phyloP scores from a whole-genome alignment of 176 grass and related monocot species.

The Aegilops sharonensis region DNA sequence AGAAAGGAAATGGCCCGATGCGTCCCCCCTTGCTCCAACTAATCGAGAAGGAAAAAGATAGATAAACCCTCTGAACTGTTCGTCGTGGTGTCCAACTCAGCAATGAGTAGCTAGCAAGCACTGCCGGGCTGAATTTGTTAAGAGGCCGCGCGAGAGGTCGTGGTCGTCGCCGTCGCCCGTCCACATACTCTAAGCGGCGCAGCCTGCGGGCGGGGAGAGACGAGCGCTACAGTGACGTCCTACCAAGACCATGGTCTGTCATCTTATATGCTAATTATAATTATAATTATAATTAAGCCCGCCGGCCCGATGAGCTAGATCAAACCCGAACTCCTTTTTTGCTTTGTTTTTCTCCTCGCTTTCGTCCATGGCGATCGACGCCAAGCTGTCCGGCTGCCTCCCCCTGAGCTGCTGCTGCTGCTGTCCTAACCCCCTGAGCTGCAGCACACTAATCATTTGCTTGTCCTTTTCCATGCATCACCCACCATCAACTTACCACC shows the following conservation, averaged over 20 bases:
- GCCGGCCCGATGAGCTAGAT: neutral
- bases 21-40: neutral
- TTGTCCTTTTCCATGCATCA: conserved; percentile 54
- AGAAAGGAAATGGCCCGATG: neutral
- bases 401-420: conserved; percentile 6
- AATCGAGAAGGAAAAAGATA: neutral
- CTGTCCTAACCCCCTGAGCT: conserved; percentile 21
- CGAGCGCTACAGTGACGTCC: neutral
- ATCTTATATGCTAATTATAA: neutral
- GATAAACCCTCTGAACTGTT: neutral
- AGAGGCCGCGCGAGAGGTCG: neutral
- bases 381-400: neutral
- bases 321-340: neutral
- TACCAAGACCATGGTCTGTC: neutral
- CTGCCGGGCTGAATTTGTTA: neutral
- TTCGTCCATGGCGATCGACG: neutral
- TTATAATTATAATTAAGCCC: neutral
- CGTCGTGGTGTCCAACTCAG: neutral
- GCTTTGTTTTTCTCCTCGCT: neutral
- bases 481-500: conserved; percentile 21
- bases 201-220: neutral
- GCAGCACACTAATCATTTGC: conserved; percentile 41
- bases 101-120: neutral
- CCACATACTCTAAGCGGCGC: conserved; percentile 16
- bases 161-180: neutral